Base-by-base conservation (phyloP, 768 basidiomycete genomes). In the Strobilomyces confusus region DNA sequence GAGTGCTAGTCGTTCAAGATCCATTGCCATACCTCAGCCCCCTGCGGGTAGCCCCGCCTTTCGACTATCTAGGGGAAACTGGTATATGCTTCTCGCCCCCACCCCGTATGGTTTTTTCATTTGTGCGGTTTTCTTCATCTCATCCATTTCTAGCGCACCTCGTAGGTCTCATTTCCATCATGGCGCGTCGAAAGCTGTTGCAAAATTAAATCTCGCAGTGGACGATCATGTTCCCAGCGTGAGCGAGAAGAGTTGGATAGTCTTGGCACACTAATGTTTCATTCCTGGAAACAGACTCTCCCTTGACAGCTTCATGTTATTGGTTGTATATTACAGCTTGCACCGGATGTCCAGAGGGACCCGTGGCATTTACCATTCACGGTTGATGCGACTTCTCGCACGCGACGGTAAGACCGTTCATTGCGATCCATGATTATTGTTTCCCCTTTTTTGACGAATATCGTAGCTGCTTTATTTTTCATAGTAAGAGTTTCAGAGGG, bases 271-370 rank as follows among this genome's bases (percentile, higher is more conserved):
- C 20, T 26, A 17, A 9, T 0, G 3, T 22, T 51, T 52, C 20
- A 55, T 36, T 8, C 5, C 9, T 2, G 11, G 15, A 38, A 41
- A n/a, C 30, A 67, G 68, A 30, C n/a, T 65, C 11, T 1, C 13
- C 14, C 38, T 69, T 8, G 65, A 67, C n/a, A 43, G 8, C 14
- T 3, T 40, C 12, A 12, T 57, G 12, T 40, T 67, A 14, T 40
- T n/a, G 1, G 1, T 54, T 17, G 34, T 62, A 9, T 45, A 8
- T 4, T 23, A 4, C 12, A 45, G 48, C 9, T 9, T 29, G 6
- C 9, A 29, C 29, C 6, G 29, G 29, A 29, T 29, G 29, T 29
- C 29, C 29, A 29, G 29, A 8, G 29, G 29, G 29, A 29, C 6
- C 29, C 1, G 29, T 29, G 29, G 29, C 3, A 6, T 29, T 29